Conservation (phyloP, 78 protist species). For the Cavenderia fasciculata region DNA sequence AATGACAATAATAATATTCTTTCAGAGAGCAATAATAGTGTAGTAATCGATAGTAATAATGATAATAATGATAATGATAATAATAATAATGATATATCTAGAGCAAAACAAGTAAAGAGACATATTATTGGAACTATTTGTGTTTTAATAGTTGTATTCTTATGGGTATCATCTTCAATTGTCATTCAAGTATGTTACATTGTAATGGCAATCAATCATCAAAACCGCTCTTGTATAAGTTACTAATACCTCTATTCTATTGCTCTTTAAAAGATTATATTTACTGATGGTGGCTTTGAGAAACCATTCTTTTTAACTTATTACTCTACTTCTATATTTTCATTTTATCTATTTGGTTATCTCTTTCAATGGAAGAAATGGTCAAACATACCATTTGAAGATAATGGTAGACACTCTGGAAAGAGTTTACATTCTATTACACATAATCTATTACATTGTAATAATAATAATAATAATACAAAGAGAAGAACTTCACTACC, state of each 20-base stretch:
- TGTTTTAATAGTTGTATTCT: constrained; percentile 38
- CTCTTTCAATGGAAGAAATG: constrained; percentile 44
- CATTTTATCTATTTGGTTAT: constrained; percentile 67
- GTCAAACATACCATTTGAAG: constrained; percentile 48
- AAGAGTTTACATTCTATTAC: too few relatives aligned
- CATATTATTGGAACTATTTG: constrained; percentile 53
- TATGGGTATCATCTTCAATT: constrained; percentile 57
- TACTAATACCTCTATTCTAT: too few relatives aligned
- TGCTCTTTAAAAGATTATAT: constrained; percentile 22
- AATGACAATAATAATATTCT: too few relatives aligned
- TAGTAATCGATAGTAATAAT: too few relatives aligned
- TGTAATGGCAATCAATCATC: too few relatives aligned
- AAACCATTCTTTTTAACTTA: constrained; percentile 70
- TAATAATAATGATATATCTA: neutral
- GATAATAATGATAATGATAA: too few relatives aligned
- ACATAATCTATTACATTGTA: too few relatives aligned
- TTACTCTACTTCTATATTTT: constrained; percentile 51
- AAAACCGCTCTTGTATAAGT: too few relatives aligned
- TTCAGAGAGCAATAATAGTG: too few relatives aligned
- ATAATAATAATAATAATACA: too few relatives aligned
- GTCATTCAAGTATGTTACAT: constrained; percentile 26
- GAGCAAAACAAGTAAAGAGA: constrained; percentile 4
- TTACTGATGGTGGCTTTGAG: constrained; percentile 29
- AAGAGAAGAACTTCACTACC: neutral
- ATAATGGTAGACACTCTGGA: too few relatives aligned